phyloP scores from a whole-genome alignment of 495 filamentous ascomycete genomes.

The Aspergillus asperescens region DNA sequence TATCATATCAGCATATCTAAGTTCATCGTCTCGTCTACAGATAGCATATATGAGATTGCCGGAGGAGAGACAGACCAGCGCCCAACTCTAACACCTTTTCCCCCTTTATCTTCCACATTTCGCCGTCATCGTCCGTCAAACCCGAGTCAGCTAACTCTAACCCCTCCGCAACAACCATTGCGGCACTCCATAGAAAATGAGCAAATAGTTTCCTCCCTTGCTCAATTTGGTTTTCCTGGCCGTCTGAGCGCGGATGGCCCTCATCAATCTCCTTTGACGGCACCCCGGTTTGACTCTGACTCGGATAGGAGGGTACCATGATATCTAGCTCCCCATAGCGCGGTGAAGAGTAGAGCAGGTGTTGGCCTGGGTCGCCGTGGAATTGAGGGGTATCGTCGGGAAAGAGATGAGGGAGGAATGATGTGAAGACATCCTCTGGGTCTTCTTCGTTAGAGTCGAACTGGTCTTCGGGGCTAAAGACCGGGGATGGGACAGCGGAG shows the following conservation, averaged over 20 bases:
- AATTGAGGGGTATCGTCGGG: slow-evolving; percentile 66
- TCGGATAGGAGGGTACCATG: slow-evolving; percentile 38
- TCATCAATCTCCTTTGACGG: slow-evolving; percentile 17
- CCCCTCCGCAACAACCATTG: slow-evolving; percentile 63
- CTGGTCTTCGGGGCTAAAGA: not conserved
- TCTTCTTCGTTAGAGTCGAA: slow-evolving; percentile 13
- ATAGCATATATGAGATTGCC: not conserved
- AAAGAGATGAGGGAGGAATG: slow-evolving; percentile 65
- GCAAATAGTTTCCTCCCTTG: slow-evolving; percentile 62
- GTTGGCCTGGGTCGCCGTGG: slow-evolving; percentile 66
- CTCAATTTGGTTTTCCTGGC: slow-evolving; percentile 35
- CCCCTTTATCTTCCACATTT: slow-evolving; percentile 47
- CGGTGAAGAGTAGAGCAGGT: slow-evolving; percentile 62
- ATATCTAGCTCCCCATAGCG: slow-evolving; percentile 49
- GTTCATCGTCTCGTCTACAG: too few relatives aligned
- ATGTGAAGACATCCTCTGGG: slow-evolving; percentile 61
- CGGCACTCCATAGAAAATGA: slow-evolving; percentile 86
- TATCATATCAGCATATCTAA: not conserved
- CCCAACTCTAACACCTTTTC: slow-evolving; percentile 56
- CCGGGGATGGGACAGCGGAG: slow-evolving; percentile 15
- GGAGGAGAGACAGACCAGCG: slow-evolving; percentile 49
- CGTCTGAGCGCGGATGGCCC: slow-evolving; percentile 17
- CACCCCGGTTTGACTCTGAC: slow-evolving; percentile 16
- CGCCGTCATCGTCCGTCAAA: slow-evolving; percentile 7
- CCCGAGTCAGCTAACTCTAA: slow-evolving; percentile 44